Percentiles rank a stretch among this genome's conserved stretches.
These are phyloP conservation scores for Elsinoe australis DNA, from an alignment of 2,329 filamentous ascomycete species.

Conservation along the genomic window DNA sequence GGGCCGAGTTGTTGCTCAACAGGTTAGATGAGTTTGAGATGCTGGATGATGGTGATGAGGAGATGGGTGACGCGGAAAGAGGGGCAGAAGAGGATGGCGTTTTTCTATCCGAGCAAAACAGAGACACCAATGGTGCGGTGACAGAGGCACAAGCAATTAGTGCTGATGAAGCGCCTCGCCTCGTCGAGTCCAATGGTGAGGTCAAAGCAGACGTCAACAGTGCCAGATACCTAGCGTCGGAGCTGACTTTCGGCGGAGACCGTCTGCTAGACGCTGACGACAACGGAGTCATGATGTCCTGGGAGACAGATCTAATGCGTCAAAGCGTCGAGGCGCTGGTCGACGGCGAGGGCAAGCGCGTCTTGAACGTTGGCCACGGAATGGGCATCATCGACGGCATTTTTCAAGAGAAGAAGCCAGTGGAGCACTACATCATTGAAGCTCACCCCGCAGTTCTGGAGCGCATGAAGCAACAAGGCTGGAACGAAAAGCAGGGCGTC, in stretches of 20 bases:
- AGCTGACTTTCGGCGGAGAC: constrained; percentile 42
- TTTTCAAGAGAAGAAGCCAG: constrained; percentile 39
- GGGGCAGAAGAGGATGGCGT: no score
- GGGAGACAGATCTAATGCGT: constrained; percentile 45
- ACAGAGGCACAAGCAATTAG: constrained; percentile 17
- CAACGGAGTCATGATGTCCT: constrained; percentile 49
- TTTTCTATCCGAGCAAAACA: no score
- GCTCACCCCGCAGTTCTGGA: constrained; percentile 44
- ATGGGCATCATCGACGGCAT: constrained; percentile 46
- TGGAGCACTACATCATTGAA: constrained; percentile 44
- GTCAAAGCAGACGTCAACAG: constrained; percentile 33
- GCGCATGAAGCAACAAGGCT: constrained; percentile 40
- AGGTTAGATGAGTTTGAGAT: constrained; percentile 74
- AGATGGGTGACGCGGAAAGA: constrained; percentile 35
- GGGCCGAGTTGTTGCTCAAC: constrained; percentile 79
- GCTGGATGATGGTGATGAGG: constrained; percentile 49
- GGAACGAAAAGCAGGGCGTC: constrained; percentile 44
- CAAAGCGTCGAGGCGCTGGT: constrained; percentile 38
- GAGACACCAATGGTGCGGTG: constrained; percentile 21
- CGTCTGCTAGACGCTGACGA: constrained; percentile 42
- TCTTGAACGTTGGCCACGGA: constrained; percentile 45
- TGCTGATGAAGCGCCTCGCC: constrained; percentile 23
- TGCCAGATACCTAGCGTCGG: constrained; percentile 42
- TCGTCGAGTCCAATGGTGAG: constrained; percentile 23
- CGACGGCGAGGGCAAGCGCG: constrained; percentile 34